Percentiles rank a stretch among this genome's conserved stretches.
phyloP scores from a whole-genome alignment of 2,329 filamentous ascomycete genomes.

The Sarocladium kiliense region DNA sequence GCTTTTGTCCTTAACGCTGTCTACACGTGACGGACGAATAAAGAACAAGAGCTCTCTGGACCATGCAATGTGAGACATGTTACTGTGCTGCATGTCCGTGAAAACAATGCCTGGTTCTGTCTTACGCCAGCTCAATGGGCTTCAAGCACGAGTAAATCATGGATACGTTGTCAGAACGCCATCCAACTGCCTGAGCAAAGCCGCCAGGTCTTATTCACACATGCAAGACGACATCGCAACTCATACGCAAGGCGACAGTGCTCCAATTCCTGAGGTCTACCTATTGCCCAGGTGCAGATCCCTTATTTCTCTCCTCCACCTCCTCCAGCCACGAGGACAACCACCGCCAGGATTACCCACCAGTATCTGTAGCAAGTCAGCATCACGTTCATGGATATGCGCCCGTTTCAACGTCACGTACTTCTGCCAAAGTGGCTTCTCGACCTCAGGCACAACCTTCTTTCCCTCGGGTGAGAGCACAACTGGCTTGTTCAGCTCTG shows the following conservation, averaged over 20 bases:
- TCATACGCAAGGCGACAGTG: no score
- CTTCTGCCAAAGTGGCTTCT: slow-evolving; percentile 65
- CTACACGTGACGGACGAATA: not conserved
- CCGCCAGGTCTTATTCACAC: no score
- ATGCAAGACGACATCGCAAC: no score
- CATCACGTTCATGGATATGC: slow-evolving; percentile 10
- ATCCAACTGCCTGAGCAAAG: no score
- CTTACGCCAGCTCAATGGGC: no score
- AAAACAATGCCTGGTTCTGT: no score
- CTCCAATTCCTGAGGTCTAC: not conserved
- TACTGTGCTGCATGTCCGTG: no score
- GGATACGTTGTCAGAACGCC: no score
- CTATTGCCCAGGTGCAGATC: not conserved
- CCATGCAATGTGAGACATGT: not conserved
- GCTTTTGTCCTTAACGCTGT: not conserved
- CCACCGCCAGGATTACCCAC: slow-evolving; percentile 55
- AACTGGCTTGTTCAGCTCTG: slow-evolving; percentile 59
- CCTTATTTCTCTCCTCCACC: slow-evolving; percentile 49
- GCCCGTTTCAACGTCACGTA: slow-evolving; percentile 28
- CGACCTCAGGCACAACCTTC: slow-evolving; percentile 46
- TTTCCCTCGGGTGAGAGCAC: slow-evolving; percentile 56
- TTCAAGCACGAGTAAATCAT: no score
- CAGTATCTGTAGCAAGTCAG: slow-evolving; percentile 52
- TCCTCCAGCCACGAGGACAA: slow-evolving; percentile 47
- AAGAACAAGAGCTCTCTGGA: not conserved